Base-by-base conservation (phyloP, 192 early-diverging fungal species). In the Gryganskiella cystojenkinii region DNA sequence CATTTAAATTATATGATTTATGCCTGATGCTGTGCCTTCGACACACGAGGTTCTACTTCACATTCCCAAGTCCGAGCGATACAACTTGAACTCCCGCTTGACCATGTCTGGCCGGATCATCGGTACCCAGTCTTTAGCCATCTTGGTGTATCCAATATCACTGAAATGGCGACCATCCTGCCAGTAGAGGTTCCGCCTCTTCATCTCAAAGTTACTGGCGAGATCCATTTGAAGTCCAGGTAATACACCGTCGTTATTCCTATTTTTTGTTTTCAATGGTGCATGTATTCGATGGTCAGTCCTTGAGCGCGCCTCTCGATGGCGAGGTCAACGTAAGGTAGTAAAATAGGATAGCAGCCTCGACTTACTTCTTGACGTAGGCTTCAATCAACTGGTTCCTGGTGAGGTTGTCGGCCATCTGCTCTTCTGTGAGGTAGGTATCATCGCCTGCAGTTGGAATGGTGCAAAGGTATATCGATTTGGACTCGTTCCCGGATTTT, bases 401-500 rank as follows among this genome's bases (percentile, higher is more conserved):
- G 27, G 40, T 33, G 24, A 66, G 35, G 25, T 81, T 81, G 25
- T 62, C 71, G 8, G 31, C 56, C 19, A n/a, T 56, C 49, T 76
- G 64, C 19, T 64, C 51, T 17, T 62, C 65, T 3, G 53, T 65
- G 15, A 81, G 35, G n/a, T 53, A 61, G 24, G 47, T 37, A 24
- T 81, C 66, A 17, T 81, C 72, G 15, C 80, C 80, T n/a, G 72
- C 72, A 2, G 80, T 81, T 1, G 80, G 80, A 0, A 81, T 68
- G 11, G 65, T 70, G 42, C 62, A 61, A 10, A 81, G 55, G 43
- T 75, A 81, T 7, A 81, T 74, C 7, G 80, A 75, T 24, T 72
- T 78, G 1, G 22, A 27, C 19, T 60, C 54, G 31, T 68, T 69
- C 14, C 74, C 74, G 17, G 66, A 64, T 24, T 61, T 57, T 22